phyloP scores from a whole-genome alignment of 768 basidiomycete species.

The Trametes sanguinea region DNA sequence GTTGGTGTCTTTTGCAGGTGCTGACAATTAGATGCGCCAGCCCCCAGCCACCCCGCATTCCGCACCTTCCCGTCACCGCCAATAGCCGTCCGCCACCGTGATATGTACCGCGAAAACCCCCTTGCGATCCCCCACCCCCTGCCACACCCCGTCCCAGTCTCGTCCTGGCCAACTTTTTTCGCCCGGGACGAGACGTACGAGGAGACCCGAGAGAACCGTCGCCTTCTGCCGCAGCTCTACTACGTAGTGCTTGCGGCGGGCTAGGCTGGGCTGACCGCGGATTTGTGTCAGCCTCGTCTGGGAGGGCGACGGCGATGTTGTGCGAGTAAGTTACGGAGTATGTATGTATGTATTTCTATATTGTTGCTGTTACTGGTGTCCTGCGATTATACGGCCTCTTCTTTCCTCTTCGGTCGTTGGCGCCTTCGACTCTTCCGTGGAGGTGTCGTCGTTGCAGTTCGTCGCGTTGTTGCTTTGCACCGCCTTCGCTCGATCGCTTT shows the following conservation, averaged over 20 bases:
- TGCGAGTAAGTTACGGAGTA: constrained; percentile 17
- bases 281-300: background rate
- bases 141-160: background rate
- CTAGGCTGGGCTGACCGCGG: no score
- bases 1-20: background rate
- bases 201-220: no score
- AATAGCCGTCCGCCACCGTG: background rate
- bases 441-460: no score
- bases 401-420: no score
- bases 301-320: background rate
- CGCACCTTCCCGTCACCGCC: background rate
- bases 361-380: no score
- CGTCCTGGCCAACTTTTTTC: background rate
- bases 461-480: no score
- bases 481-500: no score
- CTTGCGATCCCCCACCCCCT: background rate
- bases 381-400: no score
- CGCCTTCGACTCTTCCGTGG: no score
- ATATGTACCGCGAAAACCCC: background rate
- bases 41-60: background rate
- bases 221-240: no score
- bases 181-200: no score
- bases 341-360: constrained; percentile 13
- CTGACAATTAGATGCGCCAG: background rate
- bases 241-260: no score